Evolutionary conservation across 768 basidiomycete genomes (phyloP).

Genomic region (Termitomyces sp.): DNA sequence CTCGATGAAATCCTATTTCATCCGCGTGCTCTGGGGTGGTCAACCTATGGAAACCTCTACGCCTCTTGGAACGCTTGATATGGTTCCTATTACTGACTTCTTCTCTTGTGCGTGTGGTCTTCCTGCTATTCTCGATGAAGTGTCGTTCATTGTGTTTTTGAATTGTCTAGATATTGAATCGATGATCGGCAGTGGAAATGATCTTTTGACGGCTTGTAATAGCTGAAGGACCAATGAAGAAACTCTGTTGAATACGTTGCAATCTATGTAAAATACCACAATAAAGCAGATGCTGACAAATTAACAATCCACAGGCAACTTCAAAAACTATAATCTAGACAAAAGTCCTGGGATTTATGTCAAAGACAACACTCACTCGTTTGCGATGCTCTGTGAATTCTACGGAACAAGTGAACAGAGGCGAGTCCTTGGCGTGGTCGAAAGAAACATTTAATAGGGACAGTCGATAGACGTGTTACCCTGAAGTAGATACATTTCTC

Average conservation of each 20-base stretch:
- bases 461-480: not conserved
- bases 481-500: not conserved
- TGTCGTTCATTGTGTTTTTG: not conserved
- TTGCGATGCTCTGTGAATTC: no score
- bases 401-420: not conserved
- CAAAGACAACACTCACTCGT: not conserved
- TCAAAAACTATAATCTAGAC: no score
- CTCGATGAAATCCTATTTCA: conserved; percentile 17
- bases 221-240: not conserved
- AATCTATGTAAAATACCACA: not conserved
- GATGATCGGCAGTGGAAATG: conserved; percentile 27
- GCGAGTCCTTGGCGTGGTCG: not conserved
- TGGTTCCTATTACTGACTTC: conserved; percentile 37
- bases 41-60: conserved; percentile 44
- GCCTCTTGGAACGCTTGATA: conserved; percentile 38
- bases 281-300: not conserved
- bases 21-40: conserved; percentile 48
- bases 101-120: conserved; percentile 30
- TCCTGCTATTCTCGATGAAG: not conserved
- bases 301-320: not conserved
- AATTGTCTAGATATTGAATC: conserved; percentile 31
- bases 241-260: not conserved
- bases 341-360: no score
- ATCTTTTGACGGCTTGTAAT: conserved; percentile 27
- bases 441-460: not conserved